A percentile compares a stretch with the other conserved stretches of the same genome.
Conservation (phyloP, 345 rosid genomes). For the Pistacia integerrima region DNA sequence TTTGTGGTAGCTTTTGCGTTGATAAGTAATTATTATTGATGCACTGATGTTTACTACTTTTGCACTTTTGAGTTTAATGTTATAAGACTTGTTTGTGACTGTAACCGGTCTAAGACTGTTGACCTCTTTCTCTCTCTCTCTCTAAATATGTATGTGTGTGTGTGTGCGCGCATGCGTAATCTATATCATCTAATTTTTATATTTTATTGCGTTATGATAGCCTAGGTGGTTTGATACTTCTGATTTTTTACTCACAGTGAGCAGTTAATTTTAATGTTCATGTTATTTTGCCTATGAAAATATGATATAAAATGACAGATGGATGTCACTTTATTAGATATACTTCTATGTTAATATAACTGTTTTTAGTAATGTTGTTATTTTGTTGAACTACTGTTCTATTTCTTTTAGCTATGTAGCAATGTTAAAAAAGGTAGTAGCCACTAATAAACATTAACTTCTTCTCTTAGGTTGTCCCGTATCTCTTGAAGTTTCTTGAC, state of each 20-base stretch:
- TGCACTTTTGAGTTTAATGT: not conserved
- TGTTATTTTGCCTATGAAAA: not conserved
- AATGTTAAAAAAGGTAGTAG: not conserved
- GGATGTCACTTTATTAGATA: not conserved
- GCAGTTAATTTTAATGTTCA: not conserved
- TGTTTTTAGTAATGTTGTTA: not conserved
- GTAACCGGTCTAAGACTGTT: not conserved
- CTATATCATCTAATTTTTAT: not conserved
- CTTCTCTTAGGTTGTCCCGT: constrained; percentile 79
- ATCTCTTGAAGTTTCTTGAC: constrained; percentile 92
- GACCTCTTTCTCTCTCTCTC: not conserved
- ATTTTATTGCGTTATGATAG: not conserved
- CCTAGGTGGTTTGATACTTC: not conserved
- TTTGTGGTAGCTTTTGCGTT: not conserved
- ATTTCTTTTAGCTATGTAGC: not conserved
- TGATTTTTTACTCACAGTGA: not conserved
- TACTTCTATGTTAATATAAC: not conserved
- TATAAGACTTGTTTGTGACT: not conserved
- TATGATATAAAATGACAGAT: not conserved
- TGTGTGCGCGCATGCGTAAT: not conserved
- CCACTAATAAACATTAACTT: not conserved
- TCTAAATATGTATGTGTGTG: too few species aligned
- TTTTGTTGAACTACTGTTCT: not conserved
- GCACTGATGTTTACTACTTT: not conserved
- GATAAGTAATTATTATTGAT: not conserved